Conservation (phyloP, 2,329 filamentous ascomycete genomes). For the Sporothrix variecibatus region DNA sequence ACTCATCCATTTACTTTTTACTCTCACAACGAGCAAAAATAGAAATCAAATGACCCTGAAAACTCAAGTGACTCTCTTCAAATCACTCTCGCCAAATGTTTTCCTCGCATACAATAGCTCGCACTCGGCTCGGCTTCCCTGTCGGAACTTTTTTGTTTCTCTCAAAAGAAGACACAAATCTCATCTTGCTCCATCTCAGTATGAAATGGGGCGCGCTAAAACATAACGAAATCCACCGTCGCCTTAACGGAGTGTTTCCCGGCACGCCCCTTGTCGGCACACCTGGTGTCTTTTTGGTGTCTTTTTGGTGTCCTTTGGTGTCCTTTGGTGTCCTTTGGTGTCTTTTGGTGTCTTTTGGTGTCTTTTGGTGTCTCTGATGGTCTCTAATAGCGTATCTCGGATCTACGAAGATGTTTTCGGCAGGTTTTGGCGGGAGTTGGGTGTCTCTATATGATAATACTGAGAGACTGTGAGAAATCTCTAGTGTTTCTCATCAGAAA, state of each 20-base stretch:
- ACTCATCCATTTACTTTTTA: background rate
- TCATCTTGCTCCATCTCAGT: background rate
- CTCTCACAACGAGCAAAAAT: background rate
- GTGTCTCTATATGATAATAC: background rate
- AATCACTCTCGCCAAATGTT: too few relatives aligned
- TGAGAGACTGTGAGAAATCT: background rate
- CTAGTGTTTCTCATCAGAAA: background rate
- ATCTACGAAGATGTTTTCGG: background rate
- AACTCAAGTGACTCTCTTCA: too few relatives aligned
- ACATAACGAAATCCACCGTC: background rate
- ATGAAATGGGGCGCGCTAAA: background rate
- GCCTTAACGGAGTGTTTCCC: slow-evolving; percentile 4
- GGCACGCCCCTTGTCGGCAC: slow-evolving; percentile 12
- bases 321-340: too few relatives aligned
- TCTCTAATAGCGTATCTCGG: background rate
- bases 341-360: too few relatives aligned
- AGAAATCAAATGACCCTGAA: background rate
- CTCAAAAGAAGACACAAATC: slow-evolving; percentile 7
- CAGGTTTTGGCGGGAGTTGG: background rate
- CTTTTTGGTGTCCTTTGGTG: too few relatives aligned
- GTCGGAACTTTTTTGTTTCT: background rate
- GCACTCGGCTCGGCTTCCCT: background rate
- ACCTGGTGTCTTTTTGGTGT: background rate
- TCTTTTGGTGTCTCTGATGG: too few relatives aligned
- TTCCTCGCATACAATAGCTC: background rate